phyloP scores from a whole-genome alignment of 129 eudicot genomes.

The Saussurea involucrata region DNA sequence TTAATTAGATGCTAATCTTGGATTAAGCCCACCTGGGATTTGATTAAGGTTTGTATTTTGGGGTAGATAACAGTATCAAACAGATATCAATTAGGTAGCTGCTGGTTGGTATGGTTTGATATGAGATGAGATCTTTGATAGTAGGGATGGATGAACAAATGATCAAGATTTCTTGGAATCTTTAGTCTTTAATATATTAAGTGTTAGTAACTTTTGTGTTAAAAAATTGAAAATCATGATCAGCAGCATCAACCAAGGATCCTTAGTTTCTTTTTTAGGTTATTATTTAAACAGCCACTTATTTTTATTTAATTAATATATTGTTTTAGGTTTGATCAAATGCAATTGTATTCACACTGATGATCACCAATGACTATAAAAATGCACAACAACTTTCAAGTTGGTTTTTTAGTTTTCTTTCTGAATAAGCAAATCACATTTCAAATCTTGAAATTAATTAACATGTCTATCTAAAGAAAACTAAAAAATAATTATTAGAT shows the following conservation, averaged over 20 bases:
- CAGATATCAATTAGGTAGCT: neutral
- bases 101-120: neutral
- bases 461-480: too few relatives aligned
- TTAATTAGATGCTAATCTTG: neutral
- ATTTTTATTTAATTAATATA: neutral
- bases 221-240: neutral
- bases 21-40: neutral
- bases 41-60: neutral
- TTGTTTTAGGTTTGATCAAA: neutral
- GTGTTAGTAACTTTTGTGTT: neutral
- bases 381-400: neutral
- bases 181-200: neutral
- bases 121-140: neutral
- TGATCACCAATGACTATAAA: too few relatives aligned
- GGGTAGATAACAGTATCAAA: neutral
- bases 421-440: neutral
- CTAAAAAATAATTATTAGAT: too few relatives aligned
- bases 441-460: too few relatives aligned
- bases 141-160: neutral
- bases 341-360: neutral
- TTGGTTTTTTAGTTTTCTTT: neutral
- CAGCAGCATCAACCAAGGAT: neutral
- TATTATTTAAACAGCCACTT: neutral
- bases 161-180: neutral
- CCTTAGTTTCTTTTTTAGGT: neutral